Evolutionary conservation across 2,329 filamentous ascomycete species (phyloP).

Genomic region (Scytalidium sp.): DNA sequence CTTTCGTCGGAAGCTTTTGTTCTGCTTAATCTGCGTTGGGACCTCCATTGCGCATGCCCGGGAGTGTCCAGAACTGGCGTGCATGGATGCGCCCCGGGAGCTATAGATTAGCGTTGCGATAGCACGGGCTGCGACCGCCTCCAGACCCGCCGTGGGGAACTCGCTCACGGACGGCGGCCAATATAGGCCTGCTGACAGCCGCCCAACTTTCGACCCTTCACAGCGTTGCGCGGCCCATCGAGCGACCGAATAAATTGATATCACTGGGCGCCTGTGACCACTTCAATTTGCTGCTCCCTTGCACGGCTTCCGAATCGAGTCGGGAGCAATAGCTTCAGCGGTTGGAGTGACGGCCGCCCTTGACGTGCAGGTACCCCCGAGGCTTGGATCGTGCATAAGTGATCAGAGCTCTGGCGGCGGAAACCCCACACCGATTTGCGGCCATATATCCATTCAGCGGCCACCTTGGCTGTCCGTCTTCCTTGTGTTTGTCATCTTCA

Average conservation of each 20-base stretch:
- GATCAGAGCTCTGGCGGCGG: background rate
- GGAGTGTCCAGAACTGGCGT: background rate
- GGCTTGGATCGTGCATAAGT: background rate
- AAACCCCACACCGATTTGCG: conserved; percentile 17
- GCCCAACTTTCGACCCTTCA: background rate
- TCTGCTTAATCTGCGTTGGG: no score
- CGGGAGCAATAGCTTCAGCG: conserved; percentile 26
- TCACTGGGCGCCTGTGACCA: background rate
- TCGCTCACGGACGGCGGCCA: background rate
- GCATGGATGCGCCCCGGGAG: background rate
- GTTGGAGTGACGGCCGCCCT: conserved; percentile 25
- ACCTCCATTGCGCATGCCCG: no score
- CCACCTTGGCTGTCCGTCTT: conserved; percentile 16
- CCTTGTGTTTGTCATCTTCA: conserved; percentile 8
- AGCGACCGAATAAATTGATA: background rate
- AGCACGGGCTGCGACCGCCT: background rate
- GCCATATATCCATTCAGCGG: conserved; percentile 19
- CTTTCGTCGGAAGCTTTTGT: no score
- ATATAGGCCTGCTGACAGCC: background rate
- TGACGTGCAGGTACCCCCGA: conserved; percentile 21
- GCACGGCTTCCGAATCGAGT: conserved; percentile 13
- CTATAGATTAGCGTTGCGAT: background rate
- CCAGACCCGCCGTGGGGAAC: background rate
- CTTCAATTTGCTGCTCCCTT: background rate
- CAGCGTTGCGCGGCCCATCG: background rate